Base-by-base conservation (phyloP, 805 yeast genomes). In the Candida schatavii region DNA sequence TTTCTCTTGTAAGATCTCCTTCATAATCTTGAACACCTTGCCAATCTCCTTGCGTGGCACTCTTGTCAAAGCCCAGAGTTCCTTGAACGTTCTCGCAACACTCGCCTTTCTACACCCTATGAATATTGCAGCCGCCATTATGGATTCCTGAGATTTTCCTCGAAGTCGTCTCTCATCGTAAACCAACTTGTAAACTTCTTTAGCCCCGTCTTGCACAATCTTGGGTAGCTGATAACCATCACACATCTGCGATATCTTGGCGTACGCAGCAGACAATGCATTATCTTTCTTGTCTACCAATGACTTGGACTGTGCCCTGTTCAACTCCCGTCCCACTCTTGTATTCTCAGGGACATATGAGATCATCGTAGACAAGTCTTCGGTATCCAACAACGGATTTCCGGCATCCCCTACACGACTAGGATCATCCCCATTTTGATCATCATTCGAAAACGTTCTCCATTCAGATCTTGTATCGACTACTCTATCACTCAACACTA, bases 391-490 rank as follows among this genome's bases (percentile, higher is more conserved):
- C 41, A 90, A 70, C 7, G 97, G 97, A 59, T 90, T 90, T 14
- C 89, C 83, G 4, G 97, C 97, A 59, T 90, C 97, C 64, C 99
- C 99, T 48, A 91, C 99, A 86, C 99, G 98, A 50, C 93, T 83
- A 3, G 99, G 99, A 62, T 91, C 99, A 63, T 89, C 97, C 54
- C 95, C 96, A 53, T 91, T 93, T 62, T 91, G 98, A 63, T 91
- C 99, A 62, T 91, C 99, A 59, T 93, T 93, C 45, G 95, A 84
- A 62, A 91, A 91, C 2, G 99, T 93, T 72, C 99, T 86, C 99
- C 99, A 91, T 72, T 91, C 99, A 1, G 97, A 88, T 51, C 98
- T 75, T 3, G 96, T 90, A 57, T 91, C 99, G 23, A 91, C 96
- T 39, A 91, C 83, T 49, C 90, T 76, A 59, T 89, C 96, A 52